These are phyloP conservation scores for Annulohypoxylon maeteangense DNA, from an alignment of 495 filamentous ascomycete species.

Conservation along the genomic window DNA sequence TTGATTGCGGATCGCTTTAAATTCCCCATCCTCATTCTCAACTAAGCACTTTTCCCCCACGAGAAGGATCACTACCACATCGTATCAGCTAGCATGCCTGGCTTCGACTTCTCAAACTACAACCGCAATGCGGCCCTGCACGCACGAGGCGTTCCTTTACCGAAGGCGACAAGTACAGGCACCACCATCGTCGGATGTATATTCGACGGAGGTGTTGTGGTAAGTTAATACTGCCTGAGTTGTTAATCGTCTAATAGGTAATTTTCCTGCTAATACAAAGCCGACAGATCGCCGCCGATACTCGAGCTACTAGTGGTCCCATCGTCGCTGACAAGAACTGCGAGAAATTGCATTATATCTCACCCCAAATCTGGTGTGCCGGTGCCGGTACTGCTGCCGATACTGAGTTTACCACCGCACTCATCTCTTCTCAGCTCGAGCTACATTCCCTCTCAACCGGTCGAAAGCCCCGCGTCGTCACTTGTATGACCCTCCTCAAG, in stretches of 20 bases:
- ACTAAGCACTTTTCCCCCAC: background rate
- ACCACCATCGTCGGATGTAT: slow-evolving; percentile 99
- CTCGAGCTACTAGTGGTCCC: slow-evolving; percentile 94
- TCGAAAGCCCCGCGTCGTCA: slow-evolving; percentile 95
- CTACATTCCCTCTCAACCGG: slow-evolving; percentile 94
- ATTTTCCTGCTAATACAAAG: slow-evolving; percentile 9
- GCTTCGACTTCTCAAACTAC: slow-evolving; percentile 99
- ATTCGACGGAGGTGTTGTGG: slow-evolving; percentile 95
- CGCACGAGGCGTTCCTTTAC: slow-evolving; percentile 89
- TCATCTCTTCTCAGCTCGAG: slow-evolving; percentile 98
- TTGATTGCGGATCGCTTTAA: background rate
- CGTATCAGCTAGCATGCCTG: slow-evolving; percentile 75
- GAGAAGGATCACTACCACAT: background rate
- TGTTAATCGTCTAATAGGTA: background rate
- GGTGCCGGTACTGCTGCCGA: slow-evolving; percentile 98
- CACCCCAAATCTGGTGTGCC: slow-evolving; percentile 99
- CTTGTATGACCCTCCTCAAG: slow-evolving; percentile 99
- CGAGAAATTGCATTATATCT: slow-evolving; percentile 99
- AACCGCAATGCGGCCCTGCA: slow-evolving; percentile 97
- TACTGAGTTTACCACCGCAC: slow-evolving; percentile 98
- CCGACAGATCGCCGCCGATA: slow-evolving; percentile 90
- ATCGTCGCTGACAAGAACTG: slow-evolving; percentile 99
- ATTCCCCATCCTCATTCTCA: background rate
- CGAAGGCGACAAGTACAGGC: slow-evolving; percentile 98
- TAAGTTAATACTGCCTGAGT: slow-evolving; percentile 53